A percentile compares a stretch with the other conserved stretches of the same genome.
These are phyloP conservation scores for Boletus rubropictus DNA, from an alignment of 768 basidiomycete genomes.

Conservation along the genomic window DNA sequence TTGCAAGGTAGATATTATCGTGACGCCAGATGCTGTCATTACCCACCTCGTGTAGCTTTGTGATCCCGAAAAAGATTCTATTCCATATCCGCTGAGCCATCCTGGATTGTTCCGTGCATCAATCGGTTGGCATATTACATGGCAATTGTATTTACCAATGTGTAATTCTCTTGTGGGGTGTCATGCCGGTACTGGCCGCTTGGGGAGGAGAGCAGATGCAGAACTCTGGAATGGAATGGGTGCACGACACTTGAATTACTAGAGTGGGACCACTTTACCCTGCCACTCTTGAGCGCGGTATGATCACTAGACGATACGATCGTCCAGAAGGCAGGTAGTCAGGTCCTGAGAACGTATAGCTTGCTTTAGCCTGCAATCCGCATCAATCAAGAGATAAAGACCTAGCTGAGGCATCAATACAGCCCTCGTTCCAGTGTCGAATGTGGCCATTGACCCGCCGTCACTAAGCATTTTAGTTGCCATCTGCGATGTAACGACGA, in stretches of 20 bases:
- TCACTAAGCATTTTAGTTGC: constrained; percentile 60
- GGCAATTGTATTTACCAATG: constrained; percentile 25
- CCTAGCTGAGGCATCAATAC: constrained; percentile 65
- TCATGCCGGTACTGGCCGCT: constrained; percentile 14
- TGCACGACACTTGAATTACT: constrained; percentile 3
- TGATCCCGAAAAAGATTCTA: constrained; percentile 8
- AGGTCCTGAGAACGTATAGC: constrained; percentile 19
- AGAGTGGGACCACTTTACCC: constrained; percentile 34
- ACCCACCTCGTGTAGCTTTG: constrained; percentile 22
- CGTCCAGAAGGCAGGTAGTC: constrained; percentile 40
- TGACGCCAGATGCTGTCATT: constrained; percentile 42
- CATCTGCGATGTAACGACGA: constrained; percentile 62
- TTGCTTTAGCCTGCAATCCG: constrained; percentile 5
- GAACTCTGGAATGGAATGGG: constrained; percentile 27
- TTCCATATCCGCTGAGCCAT: constrained; percentile 23
- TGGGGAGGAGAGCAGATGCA: constrained; percentile 39
- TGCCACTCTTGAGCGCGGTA: constrained; percentile 35
- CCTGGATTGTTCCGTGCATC: constrained; percentile 10
- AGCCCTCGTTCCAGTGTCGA: constrained; percentile 57
- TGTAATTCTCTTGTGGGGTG: constrained; percentile 20
- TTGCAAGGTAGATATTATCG: constrained; percentile 58
- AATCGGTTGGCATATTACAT: constrained; percentile 5
- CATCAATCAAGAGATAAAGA: constrained; percentile 24
- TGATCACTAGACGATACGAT: constrained; percentile 40
- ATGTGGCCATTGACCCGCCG: constrained; percentile 61